phyloP scores from a whole-genome alignment of 2,329 filamentous ascomycete species.

The Talaromyces sp. region DNA sequence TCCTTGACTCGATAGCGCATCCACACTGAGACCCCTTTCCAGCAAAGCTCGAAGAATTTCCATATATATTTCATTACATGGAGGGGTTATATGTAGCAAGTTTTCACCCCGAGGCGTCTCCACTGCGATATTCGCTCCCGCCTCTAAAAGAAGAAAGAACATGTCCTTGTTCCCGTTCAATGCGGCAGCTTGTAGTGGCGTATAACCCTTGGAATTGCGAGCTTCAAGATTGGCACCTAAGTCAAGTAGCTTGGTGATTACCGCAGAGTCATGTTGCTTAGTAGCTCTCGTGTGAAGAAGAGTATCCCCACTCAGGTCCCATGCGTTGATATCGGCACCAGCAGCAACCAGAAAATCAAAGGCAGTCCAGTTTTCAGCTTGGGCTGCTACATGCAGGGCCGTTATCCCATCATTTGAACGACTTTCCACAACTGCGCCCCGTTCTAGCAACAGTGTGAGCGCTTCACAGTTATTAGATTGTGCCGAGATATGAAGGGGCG shows the following conservation, averaged over 20 bases:
- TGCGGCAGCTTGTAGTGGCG: conserved; percentile 30
- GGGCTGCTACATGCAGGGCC: conserved; percentile 28
- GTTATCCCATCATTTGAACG: conserved; percentile 24
- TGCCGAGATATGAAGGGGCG: conserved; percentile 29
- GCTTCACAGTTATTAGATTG: conserved; percentile 31
- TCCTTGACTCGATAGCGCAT: conserved; percentile 21
- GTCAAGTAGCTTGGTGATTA: conserved; percentile 25
- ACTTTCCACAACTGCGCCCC: conserved; percentile 24
- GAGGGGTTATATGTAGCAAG: conserved; percentile 30
- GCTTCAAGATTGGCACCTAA: conserved; percentile 30
- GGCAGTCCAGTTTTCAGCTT: conserved; percentile 26
- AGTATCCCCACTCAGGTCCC: conserved; percentile 27
- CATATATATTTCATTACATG: conserved; percentile 23
- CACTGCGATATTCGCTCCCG: conserved; percentile 24
- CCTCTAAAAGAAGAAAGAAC: conserved; percentile 24
- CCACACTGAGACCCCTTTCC: conserved; percentile 19
- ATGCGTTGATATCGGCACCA: conserved; percentile 31
- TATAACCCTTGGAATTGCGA: conserved; percentile 27
- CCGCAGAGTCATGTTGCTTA: conserved; percentile 13
- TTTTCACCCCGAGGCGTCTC: conserved; percentile 29
- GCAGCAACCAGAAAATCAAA: conserved; percentile 30
- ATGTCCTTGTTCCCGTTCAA: conserved; percentile 26
- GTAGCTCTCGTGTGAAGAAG: conserved; percentile 29
- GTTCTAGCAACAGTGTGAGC: conserved; percentile 27
- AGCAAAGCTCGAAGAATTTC: conserved; percentile 26